Evolutionary conservation across 805 yeast genomes (phyloP), one percentile per base, ranked within the genome.

Genomic region (Starmerella stigmatis): DNA sequence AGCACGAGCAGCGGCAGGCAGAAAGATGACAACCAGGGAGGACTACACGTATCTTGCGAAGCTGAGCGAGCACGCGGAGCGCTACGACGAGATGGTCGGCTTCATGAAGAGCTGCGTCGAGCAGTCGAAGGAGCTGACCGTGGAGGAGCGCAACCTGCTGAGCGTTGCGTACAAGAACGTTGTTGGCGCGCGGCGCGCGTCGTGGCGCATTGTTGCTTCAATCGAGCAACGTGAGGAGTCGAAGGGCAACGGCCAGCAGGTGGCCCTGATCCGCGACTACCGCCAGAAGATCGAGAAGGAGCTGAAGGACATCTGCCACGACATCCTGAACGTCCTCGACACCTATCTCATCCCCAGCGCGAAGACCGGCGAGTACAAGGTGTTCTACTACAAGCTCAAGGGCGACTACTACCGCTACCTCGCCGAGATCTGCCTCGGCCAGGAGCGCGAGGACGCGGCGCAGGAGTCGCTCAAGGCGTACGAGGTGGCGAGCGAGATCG

Each of bases 71-170:
- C 98, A 92, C 75, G 97, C 98, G 63, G 98, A 92, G 74, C 94
- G 98, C 72, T 92, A 92, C 69, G 98, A 92, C 74, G 98, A 92
- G 72, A 92, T 92, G 98, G 98, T 92, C 62, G 94, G 84, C 69
- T 86, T 85, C 74, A 92, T 89, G 97, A 92, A 89, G 72, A 84
- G 86, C 51, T 96, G 51, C 89, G 95, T 61, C 85, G 86, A 60
- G 52, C 54, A 58, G 54, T 69, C 67, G 47, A 52, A 60, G 71
- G 98, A 92, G 70, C 74, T 89, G 60, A 81, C 95, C 36, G 96
- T 92, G 54, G 98, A 89, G 74, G 98, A 89, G 74, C 89, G 98
- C 70, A 89, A 89, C 72, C 76, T 89, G 59, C 78, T 89, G 60
- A 85, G 96, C 22, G 98, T 89, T 59, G 98, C 98, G 53, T 89